Percentiles rank a stretch among this genome's conserved stretches.
Conservation (phyloP, 371 early-diverging fungal species). For the Phascolomyces articulosus region DNA sequence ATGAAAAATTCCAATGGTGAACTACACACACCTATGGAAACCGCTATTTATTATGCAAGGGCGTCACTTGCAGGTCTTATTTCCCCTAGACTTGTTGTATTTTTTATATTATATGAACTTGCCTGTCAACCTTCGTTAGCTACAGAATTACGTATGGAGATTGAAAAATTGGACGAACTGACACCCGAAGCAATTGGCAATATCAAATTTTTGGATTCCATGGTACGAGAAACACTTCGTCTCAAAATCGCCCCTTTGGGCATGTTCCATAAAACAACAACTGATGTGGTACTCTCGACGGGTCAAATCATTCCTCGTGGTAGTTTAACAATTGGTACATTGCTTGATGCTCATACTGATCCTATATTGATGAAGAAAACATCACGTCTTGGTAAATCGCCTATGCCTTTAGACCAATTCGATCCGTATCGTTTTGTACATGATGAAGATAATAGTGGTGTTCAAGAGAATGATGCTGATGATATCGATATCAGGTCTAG, state of each 20-base stretch:
- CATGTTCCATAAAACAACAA: conserved; percentile 32
- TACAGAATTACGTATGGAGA: conserved; percentile 23
- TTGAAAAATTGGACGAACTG: conserved; percentile 9
- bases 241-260: conserved; percentile 31
- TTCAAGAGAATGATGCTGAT: not conserved
- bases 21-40: conserved; percentile 19
- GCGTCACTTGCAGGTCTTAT: conserved; percentile 25
- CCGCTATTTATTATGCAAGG: conserved; percentile 31
- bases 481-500: conserved; percentile 5
- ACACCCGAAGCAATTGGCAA: conserved; percentile 32
- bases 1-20: conserved; percentile 28
- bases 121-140: conserved; percentile 31
- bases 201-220: conserved; percentile 50
- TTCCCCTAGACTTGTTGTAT: conserved; percentile 35
- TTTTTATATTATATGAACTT: conserved; percentile 34
- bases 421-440: conserved; percentile 28
- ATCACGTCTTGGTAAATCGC: not conserved
- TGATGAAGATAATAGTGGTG: not conserved
- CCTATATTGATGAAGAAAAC: conserved; percentile 3
- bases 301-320: conserved; percentile 48
- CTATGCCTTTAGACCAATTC: conserved; percentile 21
- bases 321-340: conserved; percentile 22
- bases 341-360: conserved; percentile 20
- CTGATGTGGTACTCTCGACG: conserved; percentile 35
- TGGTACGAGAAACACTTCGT: conserved; percentile 49